phyloP scores from a whole-genome alignment of 2,329 filamentous ascomycete species.

The Aspergillus clavatus region DNA sequence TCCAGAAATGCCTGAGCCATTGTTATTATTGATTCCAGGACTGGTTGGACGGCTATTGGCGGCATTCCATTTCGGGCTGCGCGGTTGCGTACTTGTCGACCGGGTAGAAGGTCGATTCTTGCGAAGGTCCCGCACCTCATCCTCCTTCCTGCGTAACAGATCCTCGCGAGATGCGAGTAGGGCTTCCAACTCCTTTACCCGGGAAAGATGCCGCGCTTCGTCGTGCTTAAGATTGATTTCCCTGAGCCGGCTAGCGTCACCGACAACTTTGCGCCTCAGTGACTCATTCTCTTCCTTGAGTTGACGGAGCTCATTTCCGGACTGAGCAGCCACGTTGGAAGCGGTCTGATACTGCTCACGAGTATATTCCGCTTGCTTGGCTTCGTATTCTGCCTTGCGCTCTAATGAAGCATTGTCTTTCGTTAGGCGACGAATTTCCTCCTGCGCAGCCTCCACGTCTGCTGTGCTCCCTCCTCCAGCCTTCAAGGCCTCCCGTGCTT shows the following conservation, averaged over 20 bases:
- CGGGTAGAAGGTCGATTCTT: conserved; percentile 42
- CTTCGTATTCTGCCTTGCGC: conserved; percentile 38
- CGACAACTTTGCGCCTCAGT: conserved; percentile 34
- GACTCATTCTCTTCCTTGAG: conserved; percentile 35
- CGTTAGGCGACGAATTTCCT: conserved; percentile 35
- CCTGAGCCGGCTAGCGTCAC: conserved; percentile 34
- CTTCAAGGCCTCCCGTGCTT: conserved; percentile 38
- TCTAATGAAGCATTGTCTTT: conserved; percentile 34
- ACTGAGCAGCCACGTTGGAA: conserved; percentile 41
- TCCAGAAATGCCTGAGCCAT: conserved; percentile 25
- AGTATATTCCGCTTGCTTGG: conserved; percentile 43
- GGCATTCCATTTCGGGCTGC: conserved; percentile 37
- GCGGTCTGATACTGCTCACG: conserved; percentile 46
- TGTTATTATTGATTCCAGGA: conserved; percentile 34
- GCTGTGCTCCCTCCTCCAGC: conserved; percentile 36
- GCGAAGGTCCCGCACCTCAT: conserved; percentile 42
- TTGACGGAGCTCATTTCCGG: conserved; percentile 34
- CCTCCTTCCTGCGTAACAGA: conserved; percentile 40
- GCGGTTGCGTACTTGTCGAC: conserved; percentile 40
- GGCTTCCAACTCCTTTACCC: conserved; percentile 37
- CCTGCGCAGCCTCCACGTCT: conserved; percentile 38
- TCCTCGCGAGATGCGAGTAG: conserved; percentile 34
- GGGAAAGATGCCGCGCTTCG: conserved; percentile 31
- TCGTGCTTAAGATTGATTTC: conserved; percentile 35
- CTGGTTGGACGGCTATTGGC: conserved; percentile 37